Evolutionary conservation across 164 flowering plant genomes (phyloP).

Genomic region (Euptelea pleiosperma): DNA sequence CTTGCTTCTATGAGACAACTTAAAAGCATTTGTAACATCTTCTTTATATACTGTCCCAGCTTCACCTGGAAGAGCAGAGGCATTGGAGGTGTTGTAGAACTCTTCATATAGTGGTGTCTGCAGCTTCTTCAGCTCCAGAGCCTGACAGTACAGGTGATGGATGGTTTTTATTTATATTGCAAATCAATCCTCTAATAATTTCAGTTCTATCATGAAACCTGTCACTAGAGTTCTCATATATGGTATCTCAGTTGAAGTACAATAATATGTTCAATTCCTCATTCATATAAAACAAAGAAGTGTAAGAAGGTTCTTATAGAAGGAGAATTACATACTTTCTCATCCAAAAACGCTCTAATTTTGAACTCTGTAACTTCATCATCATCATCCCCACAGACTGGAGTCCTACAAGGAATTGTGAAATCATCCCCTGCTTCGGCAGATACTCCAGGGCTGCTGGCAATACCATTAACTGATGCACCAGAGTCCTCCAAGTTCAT

Average conservation of each 20-base stretch:
- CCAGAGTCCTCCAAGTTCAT: constrained; percentile 14
- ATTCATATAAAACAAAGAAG: too few species aligned
- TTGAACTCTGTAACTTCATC: constrained; percentile 60
- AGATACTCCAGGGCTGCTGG: constrained; percentile 19
- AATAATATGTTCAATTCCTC: too few species aligned
- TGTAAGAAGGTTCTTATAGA: too few species aligned
- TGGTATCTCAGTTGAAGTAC: too few species aligned
- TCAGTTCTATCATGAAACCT: too few species aligned
- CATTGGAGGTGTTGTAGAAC: constrained; percentile 47
- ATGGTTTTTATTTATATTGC: too few species aligned
- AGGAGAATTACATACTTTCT: constrained; percentile 48
- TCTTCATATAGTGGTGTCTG: constrained; percentile 56
- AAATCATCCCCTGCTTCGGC: constrained; percentile 27
- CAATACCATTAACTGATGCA: constrained; percentile 18
- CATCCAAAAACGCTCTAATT: constrained; percentile 56
- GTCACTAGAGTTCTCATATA: too few species aligned
- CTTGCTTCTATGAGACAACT: constrained; percentile 49
- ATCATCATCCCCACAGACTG: constrained; percentile 45
- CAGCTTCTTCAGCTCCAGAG: constrained; percentile 55
- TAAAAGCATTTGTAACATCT: constrained; percentile 21
- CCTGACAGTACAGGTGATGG: too few species aligned
- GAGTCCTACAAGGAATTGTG: constrained; percentile 37
- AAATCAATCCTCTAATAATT: too few species aligned
- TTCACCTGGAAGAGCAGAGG: constrained; percentile 24
- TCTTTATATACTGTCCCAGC: constrained; percentile 22